Evolutionary conservation across 1,139 yeast genomes (phyloP), one percentile per base, ranked within the genome.

Genomic region (Suhomyces chickasaworum): DNA sequence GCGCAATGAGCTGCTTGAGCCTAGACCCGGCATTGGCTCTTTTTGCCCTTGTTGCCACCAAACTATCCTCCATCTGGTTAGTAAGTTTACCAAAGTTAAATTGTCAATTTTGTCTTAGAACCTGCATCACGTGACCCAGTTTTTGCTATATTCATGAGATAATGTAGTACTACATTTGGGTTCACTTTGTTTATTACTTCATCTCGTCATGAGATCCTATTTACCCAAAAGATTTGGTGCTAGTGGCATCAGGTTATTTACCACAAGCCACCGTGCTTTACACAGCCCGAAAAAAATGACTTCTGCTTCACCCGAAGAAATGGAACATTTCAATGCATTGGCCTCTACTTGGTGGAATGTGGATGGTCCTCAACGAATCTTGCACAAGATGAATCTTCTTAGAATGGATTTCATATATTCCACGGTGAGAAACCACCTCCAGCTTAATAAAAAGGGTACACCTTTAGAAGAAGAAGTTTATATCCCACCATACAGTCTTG

Each of bases 311-410:
- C 62, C 53, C 10, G 68, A 67, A 2, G 98, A 93, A 64, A 73
- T 84, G 63, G 65, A 77, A 13, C 99, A 95, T 65, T 93, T 93
- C 67, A 84, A 88, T 56, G 81, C 84, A 30, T 72, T 93, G 42
- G 99, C 99, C 1, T 77, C 86, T 12, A 69, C 89, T 20, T 93
- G 99, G 99, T 93, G 99, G 99, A 96, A 95, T 60, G 84, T 88
- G 15, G 71, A 84, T 53, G 99, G 99, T 0, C 88, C 97, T 3
- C 98, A 93, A 61, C 72, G 98, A 33, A 88, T 93, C 47, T 75
- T 95, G 39, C 99, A 93, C 68, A 87, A 90, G 67, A 93, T 93
- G 99, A 95, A 93, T 63, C 71, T 89, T 45, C 74, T 89, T 42
- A 74, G 99, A 52, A 79, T 93, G 85, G 97, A 91, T 62, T 93